Base-by-base conservation (phyloP, 306 rosid genomes). In the Fagus crenata region DNA sequence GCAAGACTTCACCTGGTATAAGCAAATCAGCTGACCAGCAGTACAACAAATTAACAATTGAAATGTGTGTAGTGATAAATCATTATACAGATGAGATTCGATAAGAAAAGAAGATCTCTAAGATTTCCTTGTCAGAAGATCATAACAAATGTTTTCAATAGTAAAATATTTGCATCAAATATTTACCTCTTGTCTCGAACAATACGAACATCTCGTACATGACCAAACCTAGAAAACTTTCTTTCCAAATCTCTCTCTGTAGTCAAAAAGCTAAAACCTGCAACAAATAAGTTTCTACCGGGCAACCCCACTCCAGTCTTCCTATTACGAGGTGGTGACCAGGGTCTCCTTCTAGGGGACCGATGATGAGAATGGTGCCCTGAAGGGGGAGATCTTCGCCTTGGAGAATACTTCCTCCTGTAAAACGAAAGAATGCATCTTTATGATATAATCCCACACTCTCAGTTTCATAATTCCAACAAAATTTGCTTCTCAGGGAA, bases 181-280 rank as follows among this genome's bases (percentile, higher is more conserved):
- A 63, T 36, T 63, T 36, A 63, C 69, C 69, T 63, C 69, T 63
- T 35, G 22, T 63, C 69, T 33, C 69, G 42, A 35, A 63, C 69
- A 35, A 63, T 63, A 63, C 42, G 42, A 36, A 35, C 69, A 63
- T 63, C 22, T 63, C 41, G 69, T 36, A 63, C 22, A 5, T 2
- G 69, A 63, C 69, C 42, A 63, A 63, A 63, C 22, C 18, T 63
- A 35, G 69, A 60, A 32, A 60, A 60, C 40, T 60, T 60, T 36
- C 69, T 63, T 14, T 63, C 69, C 69, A 63, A 63, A 63, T 63
- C 69, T 32, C 67, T 60, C 37, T 60, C 67, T 15, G 42, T 63
- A 63, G 69, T 63, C 69, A 63, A 63, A 63, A 36, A 63, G 43
- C 69, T 13, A 63, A 63, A 63, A 36, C 69, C 67, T 35, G 69